phyloP scores from a whole-genome alignment of 306 rosid genomes.

The Echinosophora koreensis region DNA sequence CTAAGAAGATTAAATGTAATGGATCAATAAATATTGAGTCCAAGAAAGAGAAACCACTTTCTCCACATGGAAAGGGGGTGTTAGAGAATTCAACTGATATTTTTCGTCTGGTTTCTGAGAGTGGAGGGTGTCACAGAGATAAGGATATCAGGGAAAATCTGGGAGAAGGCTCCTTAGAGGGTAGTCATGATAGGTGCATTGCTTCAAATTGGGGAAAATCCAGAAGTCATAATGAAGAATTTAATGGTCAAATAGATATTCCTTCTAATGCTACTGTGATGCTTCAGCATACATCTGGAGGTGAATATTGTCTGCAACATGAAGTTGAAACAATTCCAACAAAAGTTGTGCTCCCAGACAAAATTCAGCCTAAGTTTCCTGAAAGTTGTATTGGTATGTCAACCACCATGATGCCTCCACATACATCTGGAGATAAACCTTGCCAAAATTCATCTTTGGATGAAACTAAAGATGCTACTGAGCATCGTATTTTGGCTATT shows the following conservation, averaged over 20 bases:
- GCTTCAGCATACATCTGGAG: conserved; percentile 27
- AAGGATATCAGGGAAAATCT: conserved; percentile 41
- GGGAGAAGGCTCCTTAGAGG: conserved; percentile 48
- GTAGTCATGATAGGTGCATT: conserved; percentile 32
- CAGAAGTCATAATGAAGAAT: conserved; percentile 37
- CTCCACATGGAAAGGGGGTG: conserved; percentile 42
- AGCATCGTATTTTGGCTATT: conserved; percentile 46
- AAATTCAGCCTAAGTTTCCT: conserved; percentile 31
- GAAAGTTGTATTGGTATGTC: conserved; percentile 27
- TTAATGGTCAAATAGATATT: conserved; percentile 42
- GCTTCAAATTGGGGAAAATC: conserved; percentile 45
- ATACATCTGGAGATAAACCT: conserved; percentile 38
- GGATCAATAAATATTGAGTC: conserved; percentile 45
- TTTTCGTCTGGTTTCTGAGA: conserved; percentile 30
- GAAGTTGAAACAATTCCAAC: conserved; percentile 41
- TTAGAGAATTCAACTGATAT: conserved; percentile 51
- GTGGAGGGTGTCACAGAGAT: conserved; percentile 38
- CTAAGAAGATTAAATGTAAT: conserved; percentile 55
- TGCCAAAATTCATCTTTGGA: conserved; percentile 31
- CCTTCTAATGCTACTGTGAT: conserved; percentile 32
- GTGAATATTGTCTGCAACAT: conserved; percentile 36
- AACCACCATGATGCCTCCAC: conserved; percentile 20
- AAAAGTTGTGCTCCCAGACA: conserved; percentile 26
- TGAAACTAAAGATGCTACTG: conserved; percentile 18
- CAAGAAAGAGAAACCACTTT: conserved; percentile 43